phyloP scores from a whole-genome alignment of 2,329 filamentous ascomycete species.

The Claviceps fusiformis region DNA sequence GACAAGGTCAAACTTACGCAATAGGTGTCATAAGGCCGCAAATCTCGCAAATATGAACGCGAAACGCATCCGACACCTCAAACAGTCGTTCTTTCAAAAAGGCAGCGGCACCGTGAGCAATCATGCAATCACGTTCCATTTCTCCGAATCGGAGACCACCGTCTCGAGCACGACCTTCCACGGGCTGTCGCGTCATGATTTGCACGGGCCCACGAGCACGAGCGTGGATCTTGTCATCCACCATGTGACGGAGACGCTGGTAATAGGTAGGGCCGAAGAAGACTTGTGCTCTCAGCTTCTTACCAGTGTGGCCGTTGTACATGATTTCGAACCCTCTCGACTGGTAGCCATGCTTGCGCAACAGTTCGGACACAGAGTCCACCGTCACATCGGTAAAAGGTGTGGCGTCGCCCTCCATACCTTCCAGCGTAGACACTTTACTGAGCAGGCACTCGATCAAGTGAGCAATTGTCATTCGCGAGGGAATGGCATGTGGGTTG shows the following conservation, averaged over 20 bases:
- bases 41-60: conserved; percentile 96
- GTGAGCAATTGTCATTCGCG: conserved; percentile 99
- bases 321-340: conserved; percentile 95
- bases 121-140: conserved; percentile 99
- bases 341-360: conserved; percentile 86
- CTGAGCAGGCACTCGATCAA: conserved; percentile 97
- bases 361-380: conserved; percentile 74
- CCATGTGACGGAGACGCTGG: conserved; percentile 97
- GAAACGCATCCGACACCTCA: conserved; percentile 94
- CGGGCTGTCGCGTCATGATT: conserved; percentile 92
- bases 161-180: conserved; percentile 95
- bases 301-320: conserved; percentile 96
- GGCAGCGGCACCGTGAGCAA: conserved; percentile 92
- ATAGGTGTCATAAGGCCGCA: conserved; percentile 98
- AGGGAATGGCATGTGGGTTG: conserved; percentile 98
- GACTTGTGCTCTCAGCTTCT: conserved; percentile 84
- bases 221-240: conserved; percentile 99
- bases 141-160: conserved; percentile 98
- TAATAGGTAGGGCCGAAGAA: conserved; percentile 98
- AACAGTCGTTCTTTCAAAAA: conserved; percentile 97
- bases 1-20: conserved; percentile 46
- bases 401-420: conserved; percentile 92
- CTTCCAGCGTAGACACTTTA: conserved; percentile 87
- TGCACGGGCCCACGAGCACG: conserved; percentile 91
- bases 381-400: conserved; percentile 97